Conservation (phyloP, 306 rosid species). For the Gastrolobium villosum region DNA sequence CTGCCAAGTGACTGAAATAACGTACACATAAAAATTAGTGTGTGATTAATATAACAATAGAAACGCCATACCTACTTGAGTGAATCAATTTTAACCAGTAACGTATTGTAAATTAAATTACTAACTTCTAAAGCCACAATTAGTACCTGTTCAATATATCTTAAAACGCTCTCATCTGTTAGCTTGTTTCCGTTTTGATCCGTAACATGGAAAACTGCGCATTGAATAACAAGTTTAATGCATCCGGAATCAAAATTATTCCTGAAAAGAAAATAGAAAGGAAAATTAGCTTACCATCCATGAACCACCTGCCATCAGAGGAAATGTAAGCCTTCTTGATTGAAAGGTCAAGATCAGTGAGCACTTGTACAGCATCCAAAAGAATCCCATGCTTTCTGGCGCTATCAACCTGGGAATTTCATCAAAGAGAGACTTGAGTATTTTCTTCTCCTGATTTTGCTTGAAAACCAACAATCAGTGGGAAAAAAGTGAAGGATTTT, state of each 20-base stretch:
- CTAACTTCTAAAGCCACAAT: background rate
- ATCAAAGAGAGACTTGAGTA: constrained; percentile 25
- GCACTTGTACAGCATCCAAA: constrained; percentile 89
- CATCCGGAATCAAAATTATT: background rate
- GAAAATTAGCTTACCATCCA: constrained; percentile 78
- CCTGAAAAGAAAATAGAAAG: background rate
- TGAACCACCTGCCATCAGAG: constrained; percentile 96
- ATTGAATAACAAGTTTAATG: constrained; percentile 35
- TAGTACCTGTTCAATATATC: constrained; percentile 85
- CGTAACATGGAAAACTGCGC: constrained; percentile 93
- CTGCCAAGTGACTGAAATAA: constrained; percentile 73
- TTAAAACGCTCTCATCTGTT: constrained; percentile 84
- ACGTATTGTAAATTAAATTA: background rate
- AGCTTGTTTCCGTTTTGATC: constrained; percentile 86
- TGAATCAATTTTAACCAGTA: constrained; percentile 9
- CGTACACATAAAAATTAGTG: background rate
- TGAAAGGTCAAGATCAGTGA: constrained; percentile 81
- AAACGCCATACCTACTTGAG: background rate
- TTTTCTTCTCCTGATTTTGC: background rate
- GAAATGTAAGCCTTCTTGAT: constrained; percentile 94
- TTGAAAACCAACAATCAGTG: background rate
- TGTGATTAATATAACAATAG: background rate
- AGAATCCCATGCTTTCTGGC: constrained; percentile 92
- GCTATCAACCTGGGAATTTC: constrained; percentile 78
- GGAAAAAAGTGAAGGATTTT: background rate